Percentiles rank a stretch among this genome's conserved stretches.
phyloP scores from a whole-genome alignment of 208 protist genomes.

The Trypanosoma theileri region DNA sequence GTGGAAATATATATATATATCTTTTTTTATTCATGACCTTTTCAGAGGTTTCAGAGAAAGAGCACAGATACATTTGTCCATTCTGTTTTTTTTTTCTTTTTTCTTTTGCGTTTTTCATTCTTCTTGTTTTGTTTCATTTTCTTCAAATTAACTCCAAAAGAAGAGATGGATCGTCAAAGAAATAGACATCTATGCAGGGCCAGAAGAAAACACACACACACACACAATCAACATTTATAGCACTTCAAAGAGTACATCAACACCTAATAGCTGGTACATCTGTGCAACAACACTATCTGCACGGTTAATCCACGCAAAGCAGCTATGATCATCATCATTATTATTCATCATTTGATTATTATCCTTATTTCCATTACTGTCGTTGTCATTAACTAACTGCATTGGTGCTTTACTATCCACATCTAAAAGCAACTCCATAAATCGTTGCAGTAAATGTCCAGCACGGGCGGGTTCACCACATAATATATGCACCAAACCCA shows the following conservation, averaged over 20 bases:
- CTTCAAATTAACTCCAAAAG: neutral
- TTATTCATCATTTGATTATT: slow-evolving; percentile 1
- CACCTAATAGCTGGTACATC: slow-evolving; percentile 56
- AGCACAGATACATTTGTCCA: neutral
- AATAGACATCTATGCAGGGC: slow-evolving; percentile 9
- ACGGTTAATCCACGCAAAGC: slow-evolving; percentile 43
- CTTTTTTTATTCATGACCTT: no score
- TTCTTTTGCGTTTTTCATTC: no score
- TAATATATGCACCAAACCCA: slow-evolving; percentile 54
- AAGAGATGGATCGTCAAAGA: neutral
- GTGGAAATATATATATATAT: no score
- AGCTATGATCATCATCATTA: slow-evolving; percentile 21
- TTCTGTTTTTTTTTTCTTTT: no score
- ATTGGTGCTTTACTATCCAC: slow-evolving; percentile 16
- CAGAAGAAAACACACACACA: neutral
- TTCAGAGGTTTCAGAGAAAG: no score
- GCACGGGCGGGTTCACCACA: slow-evolving; percentile 45
- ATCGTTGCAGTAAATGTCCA: slow-evolving; percentile 51
- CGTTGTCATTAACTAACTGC: slow-evolving; percentile 20
- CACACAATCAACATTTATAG: slow-evolving; percentile 27
- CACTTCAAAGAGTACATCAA: slow-evolving; percentile 58
- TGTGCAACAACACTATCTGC: slow-evolving; percentile 49
- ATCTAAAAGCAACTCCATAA: slow-evolving; percentile 54
- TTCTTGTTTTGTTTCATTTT: no score
- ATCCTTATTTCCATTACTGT: slow-evolving; percentile 15